A percentile compares a stretch with the other conserved stretches of the same genome.
Evolutionary conservation across 257 asterid genomes (phyloP).

Genomic region (Cordia subcordata): DNA sequence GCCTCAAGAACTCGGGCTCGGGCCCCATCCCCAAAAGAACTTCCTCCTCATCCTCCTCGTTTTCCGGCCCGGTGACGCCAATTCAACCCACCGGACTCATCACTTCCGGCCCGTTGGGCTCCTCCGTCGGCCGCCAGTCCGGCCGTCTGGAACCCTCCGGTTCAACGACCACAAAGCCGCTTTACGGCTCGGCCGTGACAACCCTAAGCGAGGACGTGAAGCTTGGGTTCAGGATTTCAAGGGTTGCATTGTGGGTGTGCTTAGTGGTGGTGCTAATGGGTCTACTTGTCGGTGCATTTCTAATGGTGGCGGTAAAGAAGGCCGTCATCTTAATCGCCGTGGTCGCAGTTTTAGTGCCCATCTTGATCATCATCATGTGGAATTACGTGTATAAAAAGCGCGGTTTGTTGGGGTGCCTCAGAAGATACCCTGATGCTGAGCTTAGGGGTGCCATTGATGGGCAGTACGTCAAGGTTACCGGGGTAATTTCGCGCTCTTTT

Average conservation of each 20-base stretch:
- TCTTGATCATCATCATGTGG: constrained; percentile 48
- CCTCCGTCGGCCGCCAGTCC: not conserved
- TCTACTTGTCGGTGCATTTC: constrained; percentile 72
- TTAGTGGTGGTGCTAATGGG: constrained; percentile 77
- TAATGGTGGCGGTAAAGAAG: constrained; percentile 78
- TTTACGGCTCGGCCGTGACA: constrained; percentile 76
- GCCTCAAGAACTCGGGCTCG: constrained; percentile 26
- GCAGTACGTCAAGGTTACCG: constrained; percentile 94
- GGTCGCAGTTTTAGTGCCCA: constrained; percentile 41
- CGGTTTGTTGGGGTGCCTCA: constrained; percentile 54
- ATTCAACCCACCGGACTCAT: constrained; percentile 51
- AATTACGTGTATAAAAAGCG: constrained; percentile 46
- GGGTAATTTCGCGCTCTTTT: constrained; percentile 43
- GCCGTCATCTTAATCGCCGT: constrained; percentile 57
- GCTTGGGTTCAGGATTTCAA: constrained; percentile 76
- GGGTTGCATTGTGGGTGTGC: constrained; percentile 79
- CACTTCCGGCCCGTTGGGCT: constrained; percentile 36
- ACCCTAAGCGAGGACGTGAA: constrained; percentile 48
- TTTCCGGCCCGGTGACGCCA: constrained; percentile 62
- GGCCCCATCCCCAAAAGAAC: constrained; percentile 59
- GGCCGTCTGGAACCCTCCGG: constrained; percentile 13
- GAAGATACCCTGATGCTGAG: constrained; percentile 68
- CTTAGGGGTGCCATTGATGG: constrained; percentile 91
- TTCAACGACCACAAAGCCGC: constrained; percentile 38
- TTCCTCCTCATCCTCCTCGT: constrained; percentile 53